A percentile compares a stretch with the other conserved stretches of the same genome.
These are phyloP conservation scores for Rhodotorula sp. DNA, from an alignment of 1,284 basidiomycete species.

Conservation along the genomic window DNA sequence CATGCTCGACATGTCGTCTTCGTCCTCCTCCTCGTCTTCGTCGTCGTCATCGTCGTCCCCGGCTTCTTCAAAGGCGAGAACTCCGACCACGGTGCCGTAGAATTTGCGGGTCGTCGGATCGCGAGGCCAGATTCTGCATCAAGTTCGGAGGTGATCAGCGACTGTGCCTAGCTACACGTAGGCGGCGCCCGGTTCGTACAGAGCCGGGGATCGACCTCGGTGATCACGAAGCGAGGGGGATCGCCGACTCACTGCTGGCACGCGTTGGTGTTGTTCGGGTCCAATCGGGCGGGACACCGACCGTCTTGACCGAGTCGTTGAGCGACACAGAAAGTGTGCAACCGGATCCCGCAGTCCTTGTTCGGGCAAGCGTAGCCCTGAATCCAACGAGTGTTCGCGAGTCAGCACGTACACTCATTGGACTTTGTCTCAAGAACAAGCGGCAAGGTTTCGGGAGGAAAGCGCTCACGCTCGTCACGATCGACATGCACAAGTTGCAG, in stretches of 20 bases:
- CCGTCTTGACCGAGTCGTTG: constrained; percentile 15
- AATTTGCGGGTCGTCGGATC: constrained; percentile 5
- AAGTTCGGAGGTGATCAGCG: not conserved
- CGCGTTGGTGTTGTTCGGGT: constrained; percentile 42
- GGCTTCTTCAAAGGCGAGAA: constrained; percentile 51
- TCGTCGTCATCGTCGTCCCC: constrained; percentile 46
- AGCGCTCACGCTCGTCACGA: constrained; percentile 48
- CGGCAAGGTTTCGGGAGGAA: constrained; percentile 35
- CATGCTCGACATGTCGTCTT: constrained; percentile 13
- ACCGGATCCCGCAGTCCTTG: constrained; percentile 62
- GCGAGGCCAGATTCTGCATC: constrained; percentile 23
- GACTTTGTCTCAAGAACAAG: too few species aligned
- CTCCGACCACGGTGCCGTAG: constrained; percentile 42
- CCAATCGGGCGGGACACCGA: constrained; percentile 23
- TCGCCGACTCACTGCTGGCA: constrained; percentile 24
- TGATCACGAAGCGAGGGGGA: not conserved
- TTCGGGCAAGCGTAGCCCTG: constrained; percentile 64
- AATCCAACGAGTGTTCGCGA: not conserved
- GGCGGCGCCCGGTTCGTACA: too few species aligned
- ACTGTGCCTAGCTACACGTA: too few species aligned
- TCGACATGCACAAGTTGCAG: constrained; percentile 72
- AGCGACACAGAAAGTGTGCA: constrained; percentile 55
- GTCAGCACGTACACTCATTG: too few species aligned
- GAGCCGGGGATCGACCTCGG: not conserved
- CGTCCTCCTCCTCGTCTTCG: constrained; percentile 12